Percentiles rank a stretch among this genome's conserved stretches.
Conservation (phyloP, 352 stramenopile genomes). For the Discostella stelligera region DNA sequence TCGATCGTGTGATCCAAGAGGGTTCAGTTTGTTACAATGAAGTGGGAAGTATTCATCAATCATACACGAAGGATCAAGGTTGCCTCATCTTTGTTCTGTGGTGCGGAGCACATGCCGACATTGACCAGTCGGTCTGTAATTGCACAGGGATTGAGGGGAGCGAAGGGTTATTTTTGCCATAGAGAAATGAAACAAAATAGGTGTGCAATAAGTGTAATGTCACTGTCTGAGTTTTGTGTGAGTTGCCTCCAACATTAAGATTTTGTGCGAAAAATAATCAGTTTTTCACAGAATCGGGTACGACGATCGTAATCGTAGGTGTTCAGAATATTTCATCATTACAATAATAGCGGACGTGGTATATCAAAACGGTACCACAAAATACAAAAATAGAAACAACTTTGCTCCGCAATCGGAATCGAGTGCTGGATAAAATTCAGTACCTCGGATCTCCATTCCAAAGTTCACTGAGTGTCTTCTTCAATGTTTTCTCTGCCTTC, state of each 20-base stretch:
- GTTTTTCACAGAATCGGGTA: too few species aligned
- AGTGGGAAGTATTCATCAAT: slow-evolving; percentile 36
- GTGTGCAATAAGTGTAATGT: background rate
- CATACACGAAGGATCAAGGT: slow-evolving; percentile 21
- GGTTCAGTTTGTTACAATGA: slow-evolving; percentile 28
- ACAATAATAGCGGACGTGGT: too few species aligned
- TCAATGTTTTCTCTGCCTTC: slow-evolving; percentile 48
- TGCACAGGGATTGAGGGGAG: slow-evolving; percentile 2
- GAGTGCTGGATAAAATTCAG: background rate
- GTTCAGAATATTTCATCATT: too few species aligned
- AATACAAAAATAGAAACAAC: too few species aligned
- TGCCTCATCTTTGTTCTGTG: slow-evolving; percentile 27
- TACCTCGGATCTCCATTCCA: background rate
- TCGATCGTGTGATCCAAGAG: slow-evolving; percentile 8
- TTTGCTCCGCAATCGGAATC: too few species aligned
- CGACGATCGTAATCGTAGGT: too few species aligned
- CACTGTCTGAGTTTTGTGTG: too few species aligned
- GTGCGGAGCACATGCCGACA: slow-evolving; percentile 1
- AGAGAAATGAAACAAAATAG: background rate
- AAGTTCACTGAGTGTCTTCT: slow-evolving; percentile 28
- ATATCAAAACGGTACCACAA: too few species aligned
- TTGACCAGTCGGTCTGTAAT: background rate
- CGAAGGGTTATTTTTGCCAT: slow-evolving; percentile 12
- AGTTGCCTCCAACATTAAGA: too few species aligned
- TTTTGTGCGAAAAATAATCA: too few species aligned